Base-by-base conservation (phyloP, 768 basidiomycete species). In the Boletus rufocinnamomeus region DNA sequence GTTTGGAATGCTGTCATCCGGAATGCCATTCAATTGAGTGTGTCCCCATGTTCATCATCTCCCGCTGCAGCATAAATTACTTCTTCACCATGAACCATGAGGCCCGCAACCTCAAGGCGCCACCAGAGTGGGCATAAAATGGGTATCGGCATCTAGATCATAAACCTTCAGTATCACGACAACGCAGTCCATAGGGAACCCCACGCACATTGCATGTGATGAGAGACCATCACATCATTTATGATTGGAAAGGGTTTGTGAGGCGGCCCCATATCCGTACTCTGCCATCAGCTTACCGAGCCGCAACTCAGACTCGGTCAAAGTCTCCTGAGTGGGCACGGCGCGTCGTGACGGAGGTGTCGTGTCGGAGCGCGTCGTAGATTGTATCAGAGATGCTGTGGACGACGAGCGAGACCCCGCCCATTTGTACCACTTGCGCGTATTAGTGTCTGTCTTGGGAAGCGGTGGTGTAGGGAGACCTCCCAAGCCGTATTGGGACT, bases 361-460 rank as follows among this genome's bases (percentile, higher is more conserved):
- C 34, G 10, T 30, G 21, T 45, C 57, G 4, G 41, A n/a, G 10
- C 10, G 56, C 13, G n/a, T 23, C 14, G 47, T 17, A 8, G 43
- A 21, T 38, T 27, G 53, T 3, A 63, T 51, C 28, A 69, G 40
- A 14, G 68, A 65, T 10, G 54, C 27, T 5, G 63, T 65, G 17
- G 68, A 69, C 13, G 58, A 63, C 2, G 60, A 54, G 37, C 34
- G 44, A 4, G 68, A 58, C 14, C 17, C 27, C 7, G 14, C 48
- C 68, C 56, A 56, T 38, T 52, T 55, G 44, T 66, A 68, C 68
- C 68, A 70, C 56, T 63, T 66, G 3, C 49, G 56, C 21, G 41
- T n/a, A 14, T 32, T 43, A 16, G 34, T 5, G 14, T 47, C 27
- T 38, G 35, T n/a, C 40, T 43, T 34, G 1, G 52, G 54, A 13